Evolutionary conservation across 768 basidiomycete genomes (phyloP), one percentile per base, ranked within the genome.

Genomic region (Amanita subjunquillea): DNA sequence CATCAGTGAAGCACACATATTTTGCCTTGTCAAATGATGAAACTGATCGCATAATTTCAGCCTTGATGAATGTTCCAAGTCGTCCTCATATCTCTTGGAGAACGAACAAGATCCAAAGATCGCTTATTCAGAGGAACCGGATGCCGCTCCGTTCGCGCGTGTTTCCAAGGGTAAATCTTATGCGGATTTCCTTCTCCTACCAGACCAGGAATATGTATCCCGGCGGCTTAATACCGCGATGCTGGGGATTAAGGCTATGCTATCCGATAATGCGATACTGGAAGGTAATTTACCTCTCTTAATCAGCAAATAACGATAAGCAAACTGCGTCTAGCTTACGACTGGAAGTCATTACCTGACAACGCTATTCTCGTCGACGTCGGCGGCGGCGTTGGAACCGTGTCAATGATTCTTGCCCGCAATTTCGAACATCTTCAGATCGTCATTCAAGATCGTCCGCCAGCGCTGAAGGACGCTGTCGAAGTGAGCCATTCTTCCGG

Each of bases 331-430:
- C 37, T 49, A 67, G 66, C 54, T 2, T 58, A 58, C 30, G 57
- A 63, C 27, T 66, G 65, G 66, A 54, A 54, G n/a, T 47, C 56
- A 1, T 51, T 67, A 10, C 54, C 61, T 1, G 22, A 51, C 27
- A 58, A 53, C 15, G 54, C 59, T 6, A 39, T 62, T 15, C 53
- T 68, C n/a, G 63, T 68, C 22, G 67, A 68, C 48, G 65, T 68
- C 6, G 65, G 62, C 1, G 66, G 65, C 7, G 64, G 65, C 3
- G 54, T 65, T 17, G 67, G 67, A 3, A 53, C 56, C 0, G 53
- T 59, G n/a, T 51, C 65, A 1, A 38, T 65, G 20, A 32, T 55
- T 13, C 25, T 68, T 12, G 59, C 60, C 13, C 53, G 55, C 47
- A 47, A 54, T 0, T 45, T 51, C 29, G 46, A 58, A 3, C 55